A percentile compares a stretch with the other conserved stretches of the same genome.
Conservation (phyloP, 768 basidiomycete genomes). For the Galerina marginata region DNA sequence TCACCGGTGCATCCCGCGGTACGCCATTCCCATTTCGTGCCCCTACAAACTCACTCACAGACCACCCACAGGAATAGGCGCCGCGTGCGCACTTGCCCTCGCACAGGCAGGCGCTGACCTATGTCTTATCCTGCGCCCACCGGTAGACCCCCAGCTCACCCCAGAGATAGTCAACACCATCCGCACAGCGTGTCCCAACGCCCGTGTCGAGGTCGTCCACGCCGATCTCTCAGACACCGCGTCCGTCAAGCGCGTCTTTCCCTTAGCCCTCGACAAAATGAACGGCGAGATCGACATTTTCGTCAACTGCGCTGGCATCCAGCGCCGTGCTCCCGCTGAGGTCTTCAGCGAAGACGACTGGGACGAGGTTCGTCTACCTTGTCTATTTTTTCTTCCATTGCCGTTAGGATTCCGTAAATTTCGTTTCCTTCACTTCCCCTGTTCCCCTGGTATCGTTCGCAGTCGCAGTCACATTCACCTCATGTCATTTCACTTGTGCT, state of each 20-base stretch:
- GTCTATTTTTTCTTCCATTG: background rate
- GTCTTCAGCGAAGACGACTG: conserved; percentile 70
- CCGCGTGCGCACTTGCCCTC: conserved; percentile 53
- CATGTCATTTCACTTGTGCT: too few relatives aligned
- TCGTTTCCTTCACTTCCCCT: background rate
- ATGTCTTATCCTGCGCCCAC: conserved; percentile 48
- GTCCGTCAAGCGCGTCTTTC: conserved; percentile 47
- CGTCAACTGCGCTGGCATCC: conserved; percentile 75
- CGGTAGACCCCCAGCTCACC: conserved; percentile 10
- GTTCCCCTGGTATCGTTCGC: too few relatives aligned
- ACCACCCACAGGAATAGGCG: conserved; percentile 48
- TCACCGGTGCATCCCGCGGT: conserved; percentile 85
- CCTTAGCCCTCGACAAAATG: conserved; percentile 43
- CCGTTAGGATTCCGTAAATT: background rate
- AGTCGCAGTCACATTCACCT: too few relatives aligned
- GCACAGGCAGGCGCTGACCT: conserved; percentile 55
- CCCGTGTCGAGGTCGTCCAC: conserved; percentile 38
- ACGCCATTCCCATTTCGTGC: conserved; percentile 9
- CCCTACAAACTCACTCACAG: background rate
- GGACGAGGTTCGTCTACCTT: conserved; percentile 57
- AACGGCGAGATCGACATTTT: conserved; percentile 58
- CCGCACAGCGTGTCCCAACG: conserved; percentile 29
- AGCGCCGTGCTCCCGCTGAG: conserved; percentile 61
- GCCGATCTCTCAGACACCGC: conserved; percentile 48
- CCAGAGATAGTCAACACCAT: conserved; percentile 27